These are phyloP conservation scores for Saccharomycopsis olivae DNA, from an alignment of 805 yeast species.

Conservation along the genomic window DNA sequence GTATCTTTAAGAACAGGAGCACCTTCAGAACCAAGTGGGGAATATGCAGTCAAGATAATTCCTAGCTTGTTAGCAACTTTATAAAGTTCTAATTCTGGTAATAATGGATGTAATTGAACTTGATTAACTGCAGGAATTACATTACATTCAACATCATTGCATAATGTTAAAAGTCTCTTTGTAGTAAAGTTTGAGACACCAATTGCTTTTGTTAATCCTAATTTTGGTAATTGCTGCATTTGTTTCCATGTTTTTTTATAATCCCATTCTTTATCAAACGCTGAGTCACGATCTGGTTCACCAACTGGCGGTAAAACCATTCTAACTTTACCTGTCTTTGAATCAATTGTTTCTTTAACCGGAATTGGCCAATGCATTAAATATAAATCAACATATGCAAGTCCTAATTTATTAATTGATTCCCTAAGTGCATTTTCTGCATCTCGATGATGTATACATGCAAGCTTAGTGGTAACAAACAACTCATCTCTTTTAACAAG, in stretches of 20 bases:
- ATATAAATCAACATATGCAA: constrained; percentile 49
- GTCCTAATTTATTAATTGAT: constrained; percentile 34
- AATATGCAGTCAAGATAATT: constrained; percentile 35
- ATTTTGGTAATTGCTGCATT: constrained; percentile 38
- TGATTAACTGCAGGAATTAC: constrained; percentile 45
- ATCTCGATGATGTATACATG: constrained; percentile 30
- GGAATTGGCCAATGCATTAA: constrained; percentile 57
- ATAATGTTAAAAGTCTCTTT: constrained; percentile 34
- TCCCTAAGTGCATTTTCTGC: constrained; percentile 35
- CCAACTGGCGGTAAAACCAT: constrained; percentile 31
- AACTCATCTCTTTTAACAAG: constrained; percentile 33
- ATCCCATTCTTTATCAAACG: constrained; percentile 38
- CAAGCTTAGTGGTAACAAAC: constrained; percentile 52
- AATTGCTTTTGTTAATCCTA: constrained; percentile 49
- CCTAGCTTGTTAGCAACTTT: constrained; percentile 29
- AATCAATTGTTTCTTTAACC: constrained; percentile 8
- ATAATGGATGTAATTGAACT: constrained; percentile 47
- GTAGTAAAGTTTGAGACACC: constrained; percentile 61
- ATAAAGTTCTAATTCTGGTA: constrained; percentile 34
- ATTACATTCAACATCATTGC: constrained; percentile 33
- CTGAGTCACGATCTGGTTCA: constrained; percentile 31
- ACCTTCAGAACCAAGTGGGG: constrained; percentile 31
- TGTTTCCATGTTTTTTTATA: constrained; percentile 49
- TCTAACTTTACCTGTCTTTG: too few relatives aligned
- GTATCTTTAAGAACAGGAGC: too few relatives aligned